phyloP scores from a whole-genome alignment of 306 rosid genomes.

The Quercus variabilis region DNA sequence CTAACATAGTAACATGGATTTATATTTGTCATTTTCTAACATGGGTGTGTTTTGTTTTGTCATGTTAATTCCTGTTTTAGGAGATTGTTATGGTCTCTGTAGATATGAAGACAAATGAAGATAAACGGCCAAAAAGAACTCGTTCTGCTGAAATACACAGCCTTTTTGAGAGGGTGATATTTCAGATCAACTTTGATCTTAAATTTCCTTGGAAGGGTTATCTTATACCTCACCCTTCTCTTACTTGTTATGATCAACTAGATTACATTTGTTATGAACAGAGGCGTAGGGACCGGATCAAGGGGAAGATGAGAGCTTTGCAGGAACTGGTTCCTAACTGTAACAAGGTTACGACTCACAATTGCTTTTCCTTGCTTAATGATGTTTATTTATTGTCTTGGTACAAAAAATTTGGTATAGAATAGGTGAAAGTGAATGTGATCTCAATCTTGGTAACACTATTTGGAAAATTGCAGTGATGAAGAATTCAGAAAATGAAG shows the following conservation, averaged over 20 bases:
- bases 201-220: neutral
- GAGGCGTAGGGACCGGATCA: conserved; percentile 14
- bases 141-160: conserved; percentile 8
- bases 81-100: neutral
- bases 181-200: neutral
- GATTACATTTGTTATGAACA: neutral
- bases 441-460: too few relatives aligned
- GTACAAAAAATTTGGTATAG: neutral
- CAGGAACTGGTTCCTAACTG: conserved; percentile 26
- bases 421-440: too few relatives aligned
- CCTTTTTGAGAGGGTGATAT: conserved; percentile 12
- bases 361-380: neutral
- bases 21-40: neutral
- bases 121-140: neutral
- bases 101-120: neutral
- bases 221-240: neutral
- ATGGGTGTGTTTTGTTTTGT: neutral
- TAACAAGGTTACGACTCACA: conserved; percentile 5
- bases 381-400: neutral
- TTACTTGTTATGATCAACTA: neutral
- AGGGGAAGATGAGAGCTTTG: conserved; percentile 9
- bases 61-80: neutral
- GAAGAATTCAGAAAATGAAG: neutral
- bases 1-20: neutral
- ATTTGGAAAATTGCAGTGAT: neutral